Evolutionary conservation across 352 stramenopile genomes (phyloP), one percentile per base, ranked within the genome.

Genomic region (Pythium plurisporium): DNA sequence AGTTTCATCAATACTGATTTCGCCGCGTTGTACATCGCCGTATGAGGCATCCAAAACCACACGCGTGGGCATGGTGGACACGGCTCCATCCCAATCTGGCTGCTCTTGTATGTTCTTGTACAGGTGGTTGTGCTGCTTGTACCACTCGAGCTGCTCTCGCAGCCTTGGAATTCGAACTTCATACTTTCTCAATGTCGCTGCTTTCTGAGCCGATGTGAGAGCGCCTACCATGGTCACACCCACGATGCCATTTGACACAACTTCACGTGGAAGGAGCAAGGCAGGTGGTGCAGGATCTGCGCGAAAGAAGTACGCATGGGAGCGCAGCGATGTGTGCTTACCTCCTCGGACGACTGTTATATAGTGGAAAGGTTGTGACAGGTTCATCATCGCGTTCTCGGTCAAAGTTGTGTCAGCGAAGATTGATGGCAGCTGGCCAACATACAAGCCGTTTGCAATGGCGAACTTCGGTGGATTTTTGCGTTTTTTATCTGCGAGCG

Each of bases 291-390:
- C 43, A 34, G 54, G 54, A 42, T 60, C 29, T 22, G 15, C 49
- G 26, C 49, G 54, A 19, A 69, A 69, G n/a, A 54, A 56, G 43
- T 69, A 69, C 2, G 61, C 54, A 34, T 64, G 54, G 14, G 55
- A 64, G 15, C 55, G 40, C 22, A 69, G 31, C 17, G 48, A 47
- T 1, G 27, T 40, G 36, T 61, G 61, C 30, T 53, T 52, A 3
- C 61, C 49, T 17, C 54, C 54, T 43, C 55, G 26, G 20, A 69
- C 47, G 12, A 61, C 55, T 15, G 48, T 61, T 4, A 64, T 42
- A n/a, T 49, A 69, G 49, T 64, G 61, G 12, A 47, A 58, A 3
- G 61, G 61, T 46, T 69, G 55, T 6, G 49, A 23, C 19, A 69
- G 49, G 37, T 69, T 69, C 22, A 69, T 29, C 48, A 64, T 69